These are phyloP conservation scores for Aspergillus tubingensis DNA, from an alignment of 2,329 filamentous ascomycete species.

Conservation along the genomic window DNA sequence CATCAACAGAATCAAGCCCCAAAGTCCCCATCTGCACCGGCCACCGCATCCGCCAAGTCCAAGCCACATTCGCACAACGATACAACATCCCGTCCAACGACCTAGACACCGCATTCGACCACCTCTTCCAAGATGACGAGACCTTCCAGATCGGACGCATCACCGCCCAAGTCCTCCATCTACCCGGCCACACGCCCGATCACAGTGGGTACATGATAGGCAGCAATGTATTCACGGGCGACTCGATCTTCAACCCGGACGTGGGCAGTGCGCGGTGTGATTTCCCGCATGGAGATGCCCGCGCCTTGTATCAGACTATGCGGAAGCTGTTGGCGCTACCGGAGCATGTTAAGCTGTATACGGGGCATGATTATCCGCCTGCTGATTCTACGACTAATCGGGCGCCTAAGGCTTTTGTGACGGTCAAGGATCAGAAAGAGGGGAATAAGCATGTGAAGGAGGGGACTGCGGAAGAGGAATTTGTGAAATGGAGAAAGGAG, in stretches of 20 bases:
- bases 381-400: conserved; percentile 11
- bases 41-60: conserved; percentile 55
- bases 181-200: conserved; percentile 64
- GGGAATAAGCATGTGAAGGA: conserved; percentile 30
- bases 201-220: conserved; percentile 62
- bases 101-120: conserved; percentile 53
- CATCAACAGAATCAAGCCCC: too few relatives aligned
- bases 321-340: conserved; percentile 46
- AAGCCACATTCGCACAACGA: conserved; percentile 51
- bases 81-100: conserved; percentile 53
- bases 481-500: conserved; percentile 33
- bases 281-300: conserved; percentile 54
- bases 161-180: conserved; percentile 51
- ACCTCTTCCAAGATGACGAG: conserved; percentile 57
- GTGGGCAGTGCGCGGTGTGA: conserved; percentile 56
- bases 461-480: conserved; percentile 31
- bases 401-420: neutral
- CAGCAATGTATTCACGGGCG: conserved; percentile 51
- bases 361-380: conserved; percentile 54
- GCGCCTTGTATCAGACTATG: conserved; percentile 48
- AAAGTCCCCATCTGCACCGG: conserved; percentile 57
- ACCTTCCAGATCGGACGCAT: conserved; percentile 54
- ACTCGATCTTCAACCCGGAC: conserved; percentile 55
- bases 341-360: conserved; percentile 50
- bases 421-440: conserved; percentile 21